phyloP scores from a whole-genome alignment of 1,284 basidiomycete genomes.

The Melanopsichium pennsylvanicum region DNA sequence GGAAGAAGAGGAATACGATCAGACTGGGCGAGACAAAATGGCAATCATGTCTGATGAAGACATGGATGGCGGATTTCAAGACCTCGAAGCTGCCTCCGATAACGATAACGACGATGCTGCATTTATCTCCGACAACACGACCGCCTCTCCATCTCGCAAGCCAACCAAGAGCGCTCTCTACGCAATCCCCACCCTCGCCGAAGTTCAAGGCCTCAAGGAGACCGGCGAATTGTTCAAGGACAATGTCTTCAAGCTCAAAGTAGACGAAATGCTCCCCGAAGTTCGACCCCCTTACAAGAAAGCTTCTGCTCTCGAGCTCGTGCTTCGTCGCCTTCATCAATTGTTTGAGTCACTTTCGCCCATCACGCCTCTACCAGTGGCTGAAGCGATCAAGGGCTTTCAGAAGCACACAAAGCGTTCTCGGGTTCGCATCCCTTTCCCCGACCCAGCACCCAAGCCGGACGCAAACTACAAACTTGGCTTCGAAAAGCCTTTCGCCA shows the following conservation, averaged over 20 bases:
- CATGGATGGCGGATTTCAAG: constrained; percentile 63
- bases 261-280: constrained; percentile 66
- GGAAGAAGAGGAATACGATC: constrained; percentile 52
- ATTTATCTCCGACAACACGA: neutral
- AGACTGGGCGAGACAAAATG: constrained; percentile 16
- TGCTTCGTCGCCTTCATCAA: constrained; percentile 55
- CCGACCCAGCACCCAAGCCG: constrained; percentile 54
- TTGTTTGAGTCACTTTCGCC: constrained; percentile 39
- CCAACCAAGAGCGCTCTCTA: constrained; percentile 64
- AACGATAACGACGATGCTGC: constrained; percentile 25
- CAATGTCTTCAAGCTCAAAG: constrained; percentile 84
- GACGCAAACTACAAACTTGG: constrained; percentile 73
- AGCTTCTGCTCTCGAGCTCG: constrained; percentile 53
- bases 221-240: constrained; percentile 81
- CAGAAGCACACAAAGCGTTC: constrained; percentile 68
- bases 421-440: constrained; percentile 68
- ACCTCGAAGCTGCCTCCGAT: constrained; percentile 48
- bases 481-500: constrained; percentile 84
- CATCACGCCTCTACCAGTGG: constrained; percentile 39
- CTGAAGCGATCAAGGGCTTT: constrained; percentile 56
- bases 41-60: constrained; percentile 60
- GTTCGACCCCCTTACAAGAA: constrained; percentile 49
- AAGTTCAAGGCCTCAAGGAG: constrained; percentile 79
- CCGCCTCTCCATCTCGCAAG: constrained; percentile 35
- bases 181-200: constrained; percentile 70